phyloP scores from a whole-genome alignment of 2,329 filamentous ascomycete species.

The Aspergillus sp. region DNA sequence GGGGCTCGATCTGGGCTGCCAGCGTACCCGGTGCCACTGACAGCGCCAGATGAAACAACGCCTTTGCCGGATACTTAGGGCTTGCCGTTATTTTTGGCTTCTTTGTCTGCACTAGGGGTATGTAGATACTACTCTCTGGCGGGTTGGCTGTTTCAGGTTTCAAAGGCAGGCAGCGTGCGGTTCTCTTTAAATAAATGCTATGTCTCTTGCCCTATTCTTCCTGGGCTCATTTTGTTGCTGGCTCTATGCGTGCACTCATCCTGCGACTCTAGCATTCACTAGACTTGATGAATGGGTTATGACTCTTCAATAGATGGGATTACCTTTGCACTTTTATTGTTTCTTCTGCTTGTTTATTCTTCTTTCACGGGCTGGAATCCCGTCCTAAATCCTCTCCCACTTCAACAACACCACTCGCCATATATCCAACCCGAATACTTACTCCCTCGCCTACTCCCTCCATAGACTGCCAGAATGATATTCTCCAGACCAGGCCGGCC shows the following conservation, averaged over 20 bases:
- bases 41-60: slow-evolving; percentile 1
- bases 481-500: slow-evolving; percentile 23
- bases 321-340: slow-evolving; percentile 4
- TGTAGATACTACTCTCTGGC: no score
- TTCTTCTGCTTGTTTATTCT: slow-evolving; percentile 6
- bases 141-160: no score
- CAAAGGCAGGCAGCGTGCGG: no score
- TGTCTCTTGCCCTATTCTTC: slow-evolving; percentile 2
- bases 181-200: no score
- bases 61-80: background rate
- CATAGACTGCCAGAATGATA: slow-evolving; percentile 15
- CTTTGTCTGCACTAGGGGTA: no score
- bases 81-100: background rate
- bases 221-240: slow-evolving; percentile 1
- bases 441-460: background rate
- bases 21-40: no score
- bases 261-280: no score
- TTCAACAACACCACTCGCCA: background rate
- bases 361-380: slow-evolving; percentile 2
- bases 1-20: background rate
- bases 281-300: slow-evolving; percentile 11
- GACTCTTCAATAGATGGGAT: slow-evolving; percentile 7
- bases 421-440: no score
- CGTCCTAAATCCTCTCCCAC: background rate
- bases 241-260: slow-evolving; percentile 5